Evolutionary conservation across 2,329 filamentous ascomycete species (phyloP), one percentile per base, ranked within the genome.

Genomic region (Colletotrichum filicis): DNA sequence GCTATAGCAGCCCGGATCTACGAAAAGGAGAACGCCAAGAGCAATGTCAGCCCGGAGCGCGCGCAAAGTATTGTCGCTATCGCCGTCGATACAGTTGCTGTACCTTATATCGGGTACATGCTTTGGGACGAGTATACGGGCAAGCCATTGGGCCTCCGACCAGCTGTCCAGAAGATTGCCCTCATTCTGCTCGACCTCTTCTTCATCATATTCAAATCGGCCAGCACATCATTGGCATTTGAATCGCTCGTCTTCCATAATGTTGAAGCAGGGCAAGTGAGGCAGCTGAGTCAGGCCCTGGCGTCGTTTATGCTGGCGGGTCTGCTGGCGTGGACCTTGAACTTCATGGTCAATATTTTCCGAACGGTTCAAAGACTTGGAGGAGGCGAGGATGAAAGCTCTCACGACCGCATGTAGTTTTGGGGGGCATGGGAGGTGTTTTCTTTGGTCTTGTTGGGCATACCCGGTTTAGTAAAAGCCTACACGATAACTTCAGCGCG

Each of bases 201-300:
- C 79, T 99, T 99, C 81, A 98, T 99, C 79, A 95, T 98, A 55
- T 98, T 99, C 85, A 96, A 98, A 82, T 95, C 95, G 4, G 95
- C 95, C 64, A 98, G 98, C 83, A 89, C 97, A 30, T 94, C 94
- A 53, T 86, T 99, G 75, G 95, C 96, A 1, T 98, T 98, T 80
- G 93, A 94, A 80, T 93, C 94, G 9, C 85, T 98, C 66, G 92
- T 94, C 81, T 87, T 89, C 79, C 82, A 88, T 79, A 82, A 84
- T 64, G 75, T 82, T 11, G 78, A 79, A 28, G 49, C 61, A 35
- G 71, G 68, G 42, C 61, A 59, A 11, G 68, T 63, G 3, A 72
- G 74, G 37, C 90, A 93, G 49, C 78, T 88, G 64, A 87, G 87
- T 76, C 91, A 92, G 79, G 92, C 93, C 4, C 84, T 98, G 74